These are phyloP conservation scores for Akanthomyces dipterigenus DNA, from an alignment of 2,329 filamentous ascomycete genomes.

Conservation along the genomic window DNA sequence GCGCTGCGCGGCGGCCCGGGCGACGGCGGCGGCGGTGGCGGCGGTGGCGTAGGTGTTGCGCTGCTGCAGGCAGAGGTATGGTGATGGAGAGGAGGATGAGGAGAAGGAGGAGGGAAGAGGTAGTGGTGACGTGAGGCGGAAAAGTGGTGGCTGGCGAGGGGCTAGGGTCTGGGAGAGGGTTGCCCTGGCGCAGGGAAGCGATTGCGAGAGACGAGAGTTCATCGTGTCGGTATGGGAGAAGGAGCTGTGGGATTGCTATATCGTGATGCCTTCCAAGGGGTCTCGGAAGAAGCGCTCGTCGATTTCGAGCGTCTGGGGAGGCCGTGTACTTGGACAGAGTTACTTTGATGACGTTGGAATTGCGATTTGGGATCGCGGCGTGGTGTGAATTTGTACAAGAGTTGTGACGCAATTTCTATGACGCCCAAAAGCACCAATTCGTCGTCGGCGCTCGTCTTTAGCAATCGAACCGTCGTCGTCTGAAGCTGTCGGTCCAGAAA, in stretches of 20 bases:
- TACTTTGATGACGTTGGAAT: not conserved
- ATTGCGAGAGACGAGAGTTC: conserved; percentile 8
- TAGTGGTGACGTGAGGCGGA: not conserved
- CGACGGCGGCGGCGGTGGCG: conserved; percentile 3
- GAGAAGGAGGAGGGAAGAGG: not conserved
- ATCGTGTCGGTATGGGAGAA: not conserved
- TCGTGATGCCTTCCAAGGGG: not conserved
- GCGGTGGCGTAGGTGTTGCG: conserved; percentile 5
- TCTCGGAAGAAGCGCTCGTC: not conserved
- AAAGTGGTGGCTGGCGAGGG: not conserved
- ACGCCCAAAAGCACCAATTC: not conserved
- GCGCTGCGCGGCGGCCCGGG: no score
- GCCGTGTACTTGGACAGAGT: not conserved
- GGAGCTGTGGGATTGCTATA: not conserved
- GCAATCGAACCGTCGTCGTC: not conserved
- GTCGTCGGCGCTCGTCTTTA: not conserved
- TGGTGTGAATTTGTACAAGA: not conserved
- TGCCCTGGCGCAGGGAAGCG: conserved; percentile 10
- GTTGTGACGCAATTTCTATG: no score
- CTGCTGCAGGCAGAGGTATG: not conserved
- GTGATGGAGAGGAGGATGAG: not conserved
- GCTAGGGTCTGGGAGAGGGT: not conserved
- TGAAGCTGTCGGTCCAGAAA: conserved; percentile 17
- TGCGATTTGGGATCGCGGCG: not conserved
- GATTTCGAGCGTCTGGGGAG: not conserved